Conservation (phyloP, 129 eudicot genomes). For the Lactuca sativa region DNA sequence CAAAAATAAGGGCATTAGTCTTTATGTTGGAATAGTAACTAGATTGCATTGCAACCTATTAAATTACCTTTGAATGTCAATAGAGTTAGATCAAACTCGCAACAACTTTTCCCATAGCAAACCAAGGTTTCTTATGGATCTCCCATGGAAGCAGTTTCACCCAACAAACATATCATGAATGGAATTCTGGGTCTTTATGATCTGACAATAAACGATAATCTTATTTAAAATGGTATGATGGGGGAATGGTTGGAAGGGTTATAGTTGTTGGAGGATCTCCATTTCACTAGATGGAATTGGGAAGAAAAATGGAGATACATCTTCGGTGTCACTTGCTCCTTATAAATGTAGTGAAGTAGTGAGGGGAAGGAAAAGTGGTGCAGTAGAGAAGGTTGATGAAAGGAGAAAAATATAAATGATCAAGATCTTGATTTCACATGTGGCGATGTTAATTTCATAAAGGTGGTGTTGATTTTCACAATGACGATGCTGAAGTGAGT, state of each 20-base stretch:
- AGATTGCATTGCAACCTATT: slow-evolving; percentile 44
- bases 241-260: slow-evolving; percentile 54
- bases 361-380: slow-evolving; percentile 56
- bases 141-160: slow-evolving; percentile 48
- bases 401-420: slow-evolving; percentile 93
- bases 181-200: slow-evolving; percentile 56
- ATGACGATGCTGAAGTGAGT: no score
- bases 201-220: slow-evolving; percentile 30
- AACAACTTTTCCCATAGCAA: slow-evolving; percentile 68
- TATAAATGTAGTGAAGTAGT: slow-evolving; percentile 68
- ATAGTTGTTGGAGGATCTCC: slow-evolving; percentile 69
- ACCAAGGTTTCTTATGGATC: slow-evolving; percentile 49
- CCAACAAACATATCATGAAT: slow-evolving; percentile 49
- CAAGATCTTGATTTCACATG: slow-evolving; percentile 30
- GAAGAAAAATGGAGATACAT: slow-evolving; percentile 74
- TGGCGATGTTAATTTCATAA: no score
- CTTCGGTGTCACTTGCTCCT: slow-evolving; percentile 89
- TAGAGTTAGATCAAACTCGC: slow-evolving; percentile 53
- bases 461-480: no score
- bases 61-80: slow-evolving; percentile 63
- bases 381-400: slow-evolving; percentile 83
- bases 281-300: slow-evolving; percentile 74
- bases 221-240: slow-evolving; percentile 50
- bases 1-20: slow-evolving; percentile 30
- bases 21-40: slow-evolving; percentile 39